Evolutionary conservation across 345 rosid genomes (phyloP), one percentile per base, ranked within the genome.

Genomic region (Aquilaria malaccensis): DNA sequence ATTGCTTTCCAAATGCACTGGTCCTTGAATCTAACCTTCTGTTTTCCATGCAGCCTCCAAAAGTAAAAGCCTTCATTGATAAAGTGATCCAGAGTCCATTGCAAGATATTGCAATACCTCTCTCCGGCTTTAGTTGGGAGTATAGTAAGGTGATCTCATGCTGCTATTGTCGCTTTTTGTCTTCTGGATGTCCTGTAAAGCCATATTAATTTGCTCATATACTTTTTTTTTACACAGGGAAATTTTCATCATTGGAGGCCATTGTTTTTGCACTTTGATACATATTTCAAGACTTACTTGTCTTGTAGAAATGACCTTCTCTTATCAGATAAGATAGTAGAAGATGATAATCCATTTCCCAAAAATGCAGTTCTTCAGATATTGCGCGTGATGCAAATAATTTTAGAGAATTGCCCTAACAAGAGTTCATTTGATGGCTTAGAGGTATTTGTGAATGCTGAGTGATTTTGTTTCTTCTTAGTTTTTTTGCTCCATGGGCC

Each of bases 221-320:
- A 76, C 60, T 30, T 55, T 61, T 56, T 29, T 64, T 76, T 73
- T 43, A 54, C 71, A 33, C 85, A 93, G 98, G 98, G 98, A 13
- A 93, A 84, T 74, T 89, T 89, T 73, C 94, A 89, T 83, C 97
- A 93, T 76, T 93, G 98, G 98, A 85, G 94, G 77, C 96, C 90
- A 2, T 60, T 93, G 71, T 89, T 93, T 83, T 83, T 85, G 62
- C 97, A 89, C 77, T 93, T 93, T 67, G 98, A 89, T 65, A 80
- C 83, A 63, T 93, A 93, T 72, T 85, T 93, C 83, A 89, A 85
- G 88, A 79, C 89, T 6, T 87, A 77, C 74, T 51, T 93, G 76
- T 80, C 85, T 52, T 68, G 77, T 76, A 87, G 98, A 76, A 93
- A 83, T 70, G 98, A 87, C 76, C 81, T 87, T 60, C 77, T 82